phyloP scores from a whole-genome alignment of 176 grass and related monocot genomes.

The Cocos nucifera region DNA sequence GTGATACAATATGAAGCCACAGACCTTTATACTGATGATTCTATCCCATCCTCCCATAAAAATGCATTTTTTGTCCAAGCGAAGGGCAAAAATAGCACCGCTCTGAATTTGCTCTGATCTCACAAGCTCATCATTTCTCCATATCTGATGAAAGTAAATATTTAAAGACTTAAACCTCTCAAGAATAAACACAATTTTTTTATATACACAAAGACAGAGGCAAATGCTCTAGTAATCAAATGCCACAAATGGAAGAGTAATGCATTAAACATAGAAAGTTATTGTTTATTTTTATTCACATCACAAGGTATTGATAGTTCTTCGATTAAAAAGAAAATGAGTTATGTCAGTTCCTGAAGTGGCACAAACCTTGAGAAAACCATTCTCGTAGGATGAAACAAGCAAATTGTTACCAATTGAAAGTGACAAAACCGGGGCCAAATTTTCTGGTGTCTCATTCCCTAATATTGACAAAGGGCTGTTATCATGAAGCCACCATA shows the following conservation, averaged over 20 bases:
- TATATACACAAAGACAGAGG: too few relatives aligned
- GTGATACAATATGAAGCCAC: not conserved
- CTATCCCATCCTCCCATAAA: constrained; percentile 88
- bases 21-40: constrained; percentile 66
- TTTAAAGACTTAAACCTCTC: not conserved
- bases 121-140: constrained; percentile 72
- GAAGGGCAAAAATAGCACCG: constrained; percentile 67
- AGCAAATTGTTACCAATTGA: constrained; percentile 47
- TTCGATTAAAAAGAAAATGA: not conserved
- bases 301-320: too few relatives aligned
- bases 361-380: constrained; percentile 68
- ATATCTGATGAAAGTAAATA: constrained; percentile 45
- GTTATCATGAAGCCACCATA: constrained; percentile 93
- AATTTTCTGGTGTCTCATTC: constrained; percentile 41
- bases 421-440: constrained; percentile 79
- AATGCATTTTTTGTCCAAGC: constrained; percentile 47
- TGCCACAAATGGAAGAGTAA: too few relatives aligned
- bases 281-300: too few relatives aligned
- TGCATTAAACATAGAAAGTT: too few relatives aligned
- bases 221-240: too few relatives aligned
- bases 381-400: constrained; percentile 78
- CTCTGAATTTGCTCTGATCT: constrained; percentile 57
- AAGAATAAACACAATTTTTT: not conserved
- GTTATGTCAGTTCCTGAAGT: constrained; percentile 10
- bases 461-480: constrained; percentile 65